These are phyloP conservation scores for Solanum ahanhuiri DNA, from an alignment of 257 asterid genomes.

Conservation along the genomic window DNA sequence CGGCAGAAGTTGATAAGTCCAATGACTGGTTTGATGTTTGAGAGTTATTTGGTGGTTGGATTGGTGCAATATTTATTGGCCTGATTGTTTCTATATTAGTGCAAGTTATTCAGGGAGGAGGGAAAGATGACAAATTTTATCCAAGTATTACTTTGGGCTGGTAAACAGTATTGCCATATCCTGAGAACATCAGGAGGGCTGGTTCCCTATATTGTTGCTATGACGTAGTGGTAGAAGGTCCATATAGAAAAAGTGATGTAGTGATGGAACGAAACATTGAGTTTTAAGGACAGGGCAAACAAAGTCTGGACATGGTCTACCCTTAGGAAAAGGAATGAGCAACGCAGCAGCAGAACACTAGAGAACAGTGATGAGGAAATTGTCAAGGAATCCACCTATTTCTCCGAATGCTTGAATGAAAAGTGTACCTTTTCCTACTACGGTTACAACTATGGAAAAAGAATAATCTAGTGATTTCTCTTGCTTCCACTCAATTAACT, in stretches of 20 bases:
- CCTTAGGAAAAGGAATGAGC: not conserved
- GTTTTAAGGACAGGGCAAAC: not conserved
- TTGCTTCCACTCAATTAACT: not conserved
- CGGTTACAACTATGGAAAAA: not conserved
- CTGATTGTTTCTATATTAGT: not conserved
- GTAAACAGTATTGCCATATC: not conserved
- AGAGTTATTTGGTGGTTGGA: not conserved
- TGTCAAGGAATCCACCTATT: not conserved
- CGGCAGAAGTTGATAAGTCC: not conserved
- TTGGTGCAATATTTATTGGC: not conserved
- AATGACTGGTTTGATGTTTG: not conserved
- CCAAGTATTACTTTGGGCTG: not conserved
- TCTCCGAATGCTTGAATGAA: not conserved
- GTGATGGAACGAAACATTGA: not conserved
- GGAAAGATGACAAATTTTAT: not conserved
- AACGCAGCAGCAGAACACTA: not conserved
- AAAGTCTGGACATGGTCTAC: not conserved
- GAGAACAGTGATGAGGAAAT: not conserved
- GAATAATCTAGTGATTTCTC: not conserved
- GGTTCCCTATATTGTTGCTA: not conserved
- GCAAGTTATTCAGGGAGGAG: not conserved
- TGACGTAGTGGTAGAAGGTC: not conserved
- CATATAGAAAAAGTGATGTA: not conserved
- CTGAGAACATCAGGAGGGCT: not conserved
- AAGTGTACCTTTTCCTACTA: not conserved